Base-by-base conservation (phyloP, 78 protist species). In the Emiliania huxleyi region DNA sequence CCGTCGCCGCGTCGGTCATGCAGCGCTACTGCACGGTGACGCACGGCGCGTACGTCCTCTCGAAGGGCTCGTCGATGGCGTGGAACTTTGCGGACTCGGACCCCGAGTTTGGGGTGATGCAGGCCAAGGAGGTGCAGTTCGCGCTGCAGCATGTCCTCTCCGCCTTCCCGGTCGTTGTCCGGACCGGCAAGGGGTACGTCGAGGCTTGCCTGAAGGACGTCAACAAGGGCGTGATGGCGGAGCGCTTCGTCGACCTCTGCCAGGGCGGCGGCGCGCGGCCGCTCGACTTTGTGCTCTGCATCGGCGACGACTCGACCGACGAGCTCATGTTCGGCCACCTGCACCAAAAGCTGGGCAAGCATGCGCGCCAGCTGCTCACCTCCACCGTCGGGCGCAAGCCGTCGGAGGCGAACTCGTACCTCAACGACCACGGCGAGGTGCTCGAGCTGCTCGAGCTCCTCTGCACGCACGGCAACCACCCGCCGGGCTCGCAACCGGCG, bases 1-100 rank as follows among this genome's bases (percentile, higher is more conserved):
- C 18, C 40, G 38, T 81, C 19, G 88, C 88, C 6, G 21, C 2
- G 3, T 0, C n/a, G 4, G 37, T 81, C n/a, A 42, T 81, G 35
- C 2, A 23, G n/a, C 6, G 42, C n/a, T 95, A 94, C 90, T 56
- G 95, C 5, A 79, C 87, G 18, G 69, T 95, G 52, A 95, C 97
- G 49, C 93, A 92, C 0, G 97, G 97, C 19, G 81, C 95, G 12
- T 94, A 75, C 91, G 89, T 92, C 81, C 95, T 91, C 45, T 91
- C 87, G 42, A 95, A 95, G 87, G 97, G 94, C 84, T 90, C 92
- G 93, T 62, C 94, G 4, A 87, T 95, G 56, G 81, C 93, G 2
- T 95, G 95, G 96, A 93, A 96, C 29, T 96, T 87, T 48, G 56
- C 96, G 26, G 90, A 52, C 40, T 93, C 96, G 1, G 98, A 96